Evolutionary conservation across 495 filamentous ascomycete genomes (phyloP).

Genomic region (Daldinia concentrica): DNA sequence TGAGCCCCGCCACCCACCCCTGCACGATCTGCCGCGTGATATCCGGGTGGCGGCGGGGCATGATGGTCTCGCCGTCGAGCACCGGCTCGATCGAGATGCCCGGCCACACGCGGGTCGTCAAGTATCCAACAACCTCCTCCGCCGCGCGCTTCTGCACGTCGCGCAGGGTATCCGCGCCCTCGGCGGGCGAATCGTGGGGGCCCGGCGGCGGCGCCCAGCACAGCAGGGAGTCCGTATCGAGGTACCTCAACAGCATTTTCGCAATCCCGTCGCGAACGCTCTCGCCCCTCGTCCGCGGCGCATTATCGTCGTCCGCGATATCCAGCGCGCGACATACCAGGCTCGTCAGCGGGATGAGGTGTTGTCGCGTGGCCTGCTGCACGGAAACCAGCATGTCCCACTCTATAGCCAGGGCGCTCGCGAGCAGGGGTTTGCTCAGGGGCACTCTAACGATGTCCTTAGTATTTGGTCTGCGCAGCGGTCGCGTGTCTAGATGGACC

Average conservation of each 20-base stretch:
- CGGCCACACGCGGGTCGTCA: conserved; percentile 83
- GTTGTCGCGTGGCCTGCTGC: conserved; percentile 77
- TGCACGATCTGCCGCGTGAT: conserved; percentile 77
- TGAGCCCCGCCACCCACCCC: conserved; percentile 79
- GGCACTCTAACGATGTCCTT: conserved; percentile 77
- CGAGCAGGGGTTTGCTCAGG: conserved; percentile 77
- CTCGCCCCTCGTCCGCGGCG: conserved; percentile 36
- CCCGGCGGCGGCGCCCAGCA: conserved; percentile 78
- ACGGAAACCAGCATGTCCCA: conserved; percentile 87
- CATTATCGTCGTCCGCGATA: conserved; percentile 73
- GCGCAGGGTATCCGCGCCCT: conserved; percentile 65
- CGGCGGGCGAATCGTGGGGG: conserved; percentile 48
- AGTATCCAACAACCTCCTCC: conserved; percentile 70
- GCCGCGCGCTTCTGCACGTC: conserved; percentile 74
- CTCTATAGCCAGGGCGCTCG: conserved; percentile 86
- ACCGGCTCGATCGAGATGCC: conserved; percentile 80
- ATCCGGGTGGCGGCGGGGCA: conserved; percentile 74
- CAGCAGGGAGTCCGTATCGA: conserved; percentile 92
- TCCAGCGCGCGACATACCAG: conserved; percentile 82
- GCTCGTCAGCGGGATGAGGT: conserved; percentile 91
- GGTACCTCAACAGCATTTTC: conserved; percentile 77
- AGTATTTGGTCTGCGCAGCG: conserved; percentile 76
- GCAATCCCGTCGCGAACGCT: conserved; percentile 66
- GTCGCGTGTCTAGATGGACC: conserved; percentile 80
- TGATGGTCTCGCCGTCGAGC: conserved; percentile 74